Evolutionary conservation across 2,329 filamentous ascomycete species (phyloP).

Genomic region (Ophiostoma sp.): DNA sequence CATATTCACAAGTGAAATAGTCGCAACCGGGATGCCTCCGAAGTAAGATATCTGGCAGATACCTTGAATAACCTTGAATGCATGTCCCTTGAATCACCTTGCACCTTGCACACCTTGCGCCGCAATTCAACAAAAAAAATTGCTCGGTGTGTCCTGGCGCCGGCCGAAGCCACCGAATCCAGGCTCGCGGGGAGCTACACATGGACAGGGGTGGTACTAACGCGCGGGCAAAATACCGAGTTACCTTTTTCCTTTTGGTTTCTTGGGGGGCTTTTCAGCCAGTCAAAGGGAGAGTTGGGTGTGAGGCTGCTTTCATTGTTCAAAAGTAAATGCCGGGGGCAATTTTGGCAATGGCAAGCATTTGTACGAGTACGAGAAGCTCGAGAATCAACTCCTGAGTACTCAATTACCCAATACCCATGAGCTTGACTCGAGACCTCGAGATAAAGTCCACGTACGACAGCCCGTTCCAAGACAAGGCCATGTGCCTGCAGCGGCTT

Average conservation of each 20-base stretch:
- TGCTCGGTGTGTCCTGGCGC: conserved; percentile 3
- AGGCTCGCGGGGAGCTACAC: background rate
- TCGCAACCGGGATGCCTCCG: background rate
- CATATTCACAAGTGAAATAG: background rate
- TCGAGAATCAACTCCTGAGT: background rate
- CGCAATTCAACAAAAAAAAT: background rate
- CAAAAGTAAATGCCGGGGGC: background rate
- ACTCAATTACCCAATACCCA: background rate
- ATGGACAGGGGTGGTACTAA: background rate
- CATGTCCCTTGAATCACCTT: background rate
- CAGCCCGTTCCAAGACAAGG: background rate
- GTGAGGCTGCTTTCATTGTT: background rate
- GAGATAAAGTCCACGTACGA: background rate
- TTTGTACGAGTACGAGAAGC: background rate
- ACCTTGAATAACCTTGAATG: background rate
- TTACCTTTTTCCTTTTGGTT: background rate
- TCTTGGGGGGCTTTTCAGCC: background rate
- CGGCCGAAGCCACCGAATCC: conserved; percentile 3
- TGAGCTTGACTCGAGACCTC: background rate
- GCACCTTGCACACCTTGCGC: background rate
- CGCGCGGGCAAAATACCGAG: background rate
- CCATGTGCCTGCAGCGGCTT: background rate
- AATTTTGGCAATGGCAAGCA: background rate
- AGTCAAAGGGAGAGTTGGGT: background rate
- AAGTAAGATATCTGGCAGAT: background rate